Evolutionary conservation across 1,284 basidiomycete species (phyloP).

Genomic region (Psilocybe mexicana): DNA sequence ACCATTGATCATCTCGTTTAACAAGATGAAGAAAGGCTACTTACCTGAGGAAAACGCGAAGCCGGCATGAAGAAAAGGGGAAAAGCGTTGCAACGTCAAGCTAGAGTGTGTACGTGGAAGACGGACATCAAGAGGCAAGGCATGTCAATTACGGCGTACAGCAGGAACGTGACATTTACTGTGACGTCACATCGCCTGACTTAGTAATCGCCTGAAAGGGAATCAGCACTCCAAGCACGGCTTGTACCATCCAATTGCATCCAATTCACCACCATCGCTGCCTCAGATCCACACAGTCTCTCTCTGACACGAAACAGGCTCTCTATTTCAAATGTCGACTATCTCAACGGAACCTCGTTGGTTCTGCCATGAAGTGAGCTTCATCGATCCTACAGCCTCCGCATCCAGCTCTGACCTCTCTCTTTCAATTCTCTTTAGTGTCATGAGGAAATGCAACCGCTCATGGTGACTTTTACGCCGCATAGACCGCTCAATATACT

Average conservation of each 20-base stretch:
- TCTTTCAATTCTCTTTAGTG: constrained; percentile 40
- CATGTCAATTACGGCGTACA: constrained; percentile 13
- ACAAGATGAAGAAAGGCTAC: constrained; percentile 14
- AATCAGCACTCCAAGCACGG: constrained; percentile 2
- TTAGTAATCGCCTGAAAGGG: constrained; percentile 5
- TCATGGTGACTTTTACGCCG: constrained; percentile 56
- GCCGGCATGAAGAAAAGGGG: no score
- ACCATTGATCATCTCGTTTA: constrained; percentile 43
- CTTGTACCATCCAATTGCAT: neutral
- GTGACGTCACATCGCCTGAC: constrained; percentile 16
- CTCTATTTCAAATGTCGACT: constrained; percentile 51
- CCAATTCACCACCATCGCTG: neutral
- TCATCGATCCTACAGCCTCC: neutral
- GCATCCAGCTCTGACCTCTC: constrained; percentile 26
- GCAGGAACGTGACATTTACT: constrained; percentile 6
- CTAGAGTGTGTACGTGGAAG: neutral
- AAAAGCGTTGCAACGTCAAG: no score
- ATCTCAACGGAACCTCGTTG: constrained; percentile 61
- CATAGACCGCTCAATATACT: constrained; percentile 6
- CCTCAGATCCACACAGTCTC: neutral
- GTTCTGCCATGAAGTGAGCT: constrained; percentile 73
- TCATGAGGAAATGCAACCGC: constrained; percentile 73
- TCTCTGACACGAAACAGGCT: neutral
- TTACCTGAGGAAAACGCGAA: neutral
- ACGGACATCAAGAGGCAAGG: neutral